A percentile compares a stretch with the other conserved stretches of the same genome.
phyloP scores from a whole-genome alignment of 768 basidiomycete genomes.

The Kwoniella mangroviensis region DNA sequence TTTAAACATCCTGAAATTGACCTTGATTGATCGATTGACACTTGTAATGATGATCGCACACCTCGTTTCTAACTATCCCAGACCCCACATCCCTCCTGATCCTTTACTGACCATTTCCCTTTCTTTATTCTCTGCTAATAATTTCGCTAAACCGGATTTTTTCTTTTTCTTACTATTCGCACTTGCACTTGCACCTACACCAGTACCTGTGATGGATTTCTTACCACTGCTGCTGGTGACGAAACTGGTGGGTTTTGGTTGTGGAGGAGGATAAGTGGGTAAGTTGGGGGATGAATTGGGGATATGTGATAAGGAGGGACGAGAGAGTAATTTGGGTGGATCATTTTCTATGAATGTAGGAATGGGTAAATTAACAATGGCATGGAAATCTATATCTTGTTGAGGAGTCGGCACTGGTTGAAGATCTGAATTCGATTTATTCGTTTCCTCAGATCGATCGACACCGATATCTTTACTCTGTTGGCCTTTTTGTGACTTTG shows the following conservation, averaged over 20 bases:
- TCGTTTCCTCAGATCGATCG: no score
- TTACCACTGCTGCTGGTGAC: neutral
- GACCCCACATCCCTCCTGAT: constrained; percentile 32
- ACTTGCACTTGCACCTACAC: neutral
- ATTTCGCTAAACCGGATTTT: constrained; percentile 45
- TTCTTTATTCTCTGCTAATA: constrained; percentile 49
- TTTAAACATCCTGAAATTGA: no score
- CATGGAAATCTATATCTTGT: no score
- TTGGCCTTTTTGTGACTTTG: neutral
- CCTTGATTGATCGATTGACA: no score
- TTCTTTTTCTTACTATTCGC: constrained; percentile 39
- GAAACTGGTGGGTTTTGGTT: constrained; percentile 1
- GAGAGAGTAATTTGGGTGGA: constrained; percentile 3
- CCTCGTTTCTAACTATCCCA: constrained; percentile 29
- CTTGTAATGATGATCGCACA: neutral
- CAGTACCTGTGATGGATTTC: neutral
- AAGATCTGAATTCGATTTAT: neutral
- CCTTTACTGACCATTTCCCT: constrained; percentile 25
- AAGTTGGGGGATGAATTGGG: constrained; percentile 31
- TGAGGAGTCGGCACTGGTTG: neutral
- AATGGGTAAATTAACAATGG: no score
- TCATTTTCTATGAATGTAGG: no score
- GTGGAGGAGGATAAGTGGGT: constrained; percentile 33
- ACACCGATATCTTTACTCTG: no score
- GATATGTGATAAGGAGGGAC: constrained; percentile 34